These are phyloP conservation scores for Linanthus parryae DNA, from an alignment of 148 eudicot genomes.

Conservation along the genomic window DNA sequence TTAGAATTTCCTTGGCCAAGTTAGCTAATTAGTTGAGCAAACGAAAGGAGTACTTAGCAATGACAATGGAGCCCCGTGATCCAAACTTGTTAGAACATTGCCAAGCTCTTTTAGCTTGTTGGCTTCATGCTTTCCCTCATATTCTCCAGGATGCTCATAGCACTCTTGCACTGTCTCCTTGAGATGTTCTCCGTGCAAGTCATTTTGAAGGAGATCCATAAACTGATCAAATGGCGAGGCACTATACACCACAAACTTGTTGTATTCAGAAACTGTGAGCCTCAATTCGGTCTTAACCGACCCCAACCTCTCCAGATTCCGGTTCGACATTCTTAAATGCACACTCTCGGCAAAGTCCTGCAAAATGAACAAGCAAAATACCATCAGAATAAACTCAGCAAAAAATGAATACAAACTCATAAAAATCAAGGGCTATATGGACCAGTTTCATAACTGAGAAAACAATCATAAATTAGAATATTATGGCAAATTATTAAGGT, in stretches of 20 bases:
- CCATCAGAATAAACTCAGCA: no score
- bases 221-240: constrained; percentile 69
- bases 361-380: no score
- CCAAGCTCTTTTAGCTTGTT: not conserved
- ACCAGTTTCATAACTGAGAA: no score
- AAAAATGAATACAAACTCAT: no score
- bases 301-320: no score
- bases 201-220: constrained; percentile 76
- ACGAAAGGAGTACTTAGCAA: not conserved
- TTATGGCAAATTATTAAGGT: no score
- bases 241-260: constrained; percentile 74
- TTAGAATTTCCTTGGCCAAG: not conserved
- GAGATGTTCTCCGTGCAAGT: constrained; percentile 71
- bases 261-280: constrained; percentile 70
- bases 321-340: no score
- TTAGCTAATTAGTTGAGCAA: not conserved
- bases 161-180: constrained; percentile 39
- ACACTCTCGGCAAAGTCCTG: no score
- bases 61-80: not conserved
- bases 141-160: not conserved
- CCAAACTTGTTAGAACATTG: not conserved
- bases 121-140: not conserved
- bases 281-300: constrained; percentile 73
- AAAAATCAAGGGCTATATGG: no score
- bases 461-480: no score